Base-by-base conservation (phyloP, 2,329 filamentous ascomycete species). In the Stemphylium beticola region DNA sequence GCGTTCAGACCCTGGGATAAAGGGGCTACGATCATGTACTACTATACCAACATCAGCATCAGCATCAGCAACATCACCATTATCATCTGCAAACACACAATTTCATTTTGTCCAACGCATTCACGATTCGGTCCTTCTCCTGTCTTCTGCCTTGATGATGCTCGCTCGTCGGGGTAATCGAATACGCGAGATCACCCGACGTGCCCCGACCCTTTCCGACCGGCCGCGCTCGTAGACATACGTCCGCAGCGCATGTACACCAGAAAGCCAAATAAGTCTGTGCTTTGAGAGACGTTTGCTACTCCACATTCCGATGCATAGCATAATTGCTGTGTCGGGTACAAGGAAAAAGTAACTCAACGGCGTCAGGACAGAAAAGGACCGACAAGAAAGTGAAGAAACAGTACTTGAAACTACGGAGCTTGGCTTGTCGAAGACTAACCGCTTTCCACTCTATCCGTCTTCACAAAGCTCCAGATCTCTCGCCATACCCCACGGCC, bases 391-490 rank as follows among this genome's bases (percentile, higher is more conserved):
- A n/a, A 17, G 22, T 15, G 1, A 26, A 14, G 2, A 9, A n/a
- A 29, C 14, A 40, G 26, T 5, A 29, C 26, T 29, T 11, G 26
- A 29, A 4, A 29, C 7, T 29, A 11, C 11, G 26, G 10, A 29
- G 26, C 9, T 7, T 10, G 9, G 26, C 26, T 29, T 9, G 26
- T 29, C 26, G 11, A 29, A 29, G 22, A 11, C 26, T 29, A 15
- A n/a, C 38, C 22, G 7, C 8, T 41, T 37, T 29, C 37, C 3
- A 45, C 49, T 61, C 66, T 56, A 48, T 63, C 61, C 9, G 53
- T 56, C 41, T 61, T 49, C 1, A 66, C 46, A 45, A 65, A 67
- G 41, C 65, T 68, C 64, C 65, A 68, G 12, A 67, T 26, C 32
- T 66, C 64, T n/a, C 64, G 54, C 51, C 48, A 57, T 33, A 68